These are phyloP conservation scores for Anthracocystis setariae DNA, from an alignment of 1,284 basidiomycete species.

Conservation along the genomic window DNA sequence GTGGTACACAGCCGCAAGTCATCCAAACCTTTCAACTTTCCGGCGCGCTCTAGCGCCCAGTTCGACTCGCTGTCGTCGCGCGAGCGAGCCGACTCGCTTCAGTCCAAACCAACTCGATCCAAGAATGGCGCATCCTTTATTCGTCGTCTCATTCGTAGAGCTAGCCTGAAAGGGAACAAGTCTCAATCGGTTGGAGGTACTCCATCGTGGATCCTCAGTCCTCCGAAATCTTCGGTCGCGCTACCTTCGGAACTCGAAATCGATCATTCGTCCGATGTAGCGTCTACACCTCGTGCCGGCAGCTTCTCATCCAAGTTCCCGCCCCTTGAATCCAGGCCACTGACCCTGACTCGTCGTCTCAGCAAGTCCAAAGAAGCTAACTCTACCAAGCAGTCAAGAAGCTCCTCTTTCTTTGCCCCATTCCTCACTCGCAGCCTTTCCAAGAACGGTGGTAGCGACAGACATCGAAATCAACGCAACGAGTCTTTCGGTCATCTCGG, in stretches of 20 bases:
- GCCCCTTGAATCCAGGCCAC: slow-evolving; percentile 12
- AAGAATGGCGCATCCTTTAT: slow-evolving; percentile 32
- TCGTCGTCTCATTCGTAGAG: slow-evolving; percentile 42
- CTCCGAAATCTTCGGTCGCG: slow-evolving; percentile 15
- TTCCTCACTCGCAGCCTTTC: slow-evolving; percentile 37
- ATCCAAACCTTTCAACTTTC: slow-evolving; percentile 36
- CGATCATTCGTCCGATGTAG: slow-evolving; percentile 6
- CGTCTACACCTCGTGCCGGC: slow-evolving; percentile 15
- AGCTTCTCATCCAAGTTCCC: slow-evolving; percentile 17
- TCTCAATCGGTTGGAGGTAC: slow-evolving; percentile 34
- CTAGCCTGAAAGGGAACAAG: slow-evolving; percentile 39
- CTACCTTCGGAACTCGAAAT: slow-evolving; percentile 22
- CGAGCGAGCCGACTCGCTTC: slow-evolving; percentile 18
- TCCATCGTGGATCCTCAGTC: slow-evolving; percentile 4
- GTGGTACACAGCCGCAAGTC: slow-evolving; percentile 28
- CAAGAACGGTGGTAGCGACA: slow-evolving; percentile 6
- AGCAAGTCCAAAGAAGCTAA: slow-evolving; percentile 30
- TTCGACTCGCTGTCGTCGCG: slow-evolving; percentile 12
- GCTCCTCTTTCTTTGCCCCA: slow-evolving; percentile 40
- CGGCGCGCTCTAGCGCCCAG: slow-evolving; percentile 31
- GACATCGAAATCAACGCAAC: slow-evolving; percentile 8
- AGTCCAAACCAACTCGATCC: background rate
- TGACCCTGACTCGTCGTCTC: slow-evolving; percentile 24
- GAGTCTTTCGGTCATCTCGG: slow-evolving; percentile 40
- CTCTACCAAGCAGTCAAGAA: slow-evolving; percentile 10